These are phyloP conservation scores for Alternaria alternata DNA, from an alignment of 2,329 filamentous ascomycete species.

Conservation along the genomic window DNA sequence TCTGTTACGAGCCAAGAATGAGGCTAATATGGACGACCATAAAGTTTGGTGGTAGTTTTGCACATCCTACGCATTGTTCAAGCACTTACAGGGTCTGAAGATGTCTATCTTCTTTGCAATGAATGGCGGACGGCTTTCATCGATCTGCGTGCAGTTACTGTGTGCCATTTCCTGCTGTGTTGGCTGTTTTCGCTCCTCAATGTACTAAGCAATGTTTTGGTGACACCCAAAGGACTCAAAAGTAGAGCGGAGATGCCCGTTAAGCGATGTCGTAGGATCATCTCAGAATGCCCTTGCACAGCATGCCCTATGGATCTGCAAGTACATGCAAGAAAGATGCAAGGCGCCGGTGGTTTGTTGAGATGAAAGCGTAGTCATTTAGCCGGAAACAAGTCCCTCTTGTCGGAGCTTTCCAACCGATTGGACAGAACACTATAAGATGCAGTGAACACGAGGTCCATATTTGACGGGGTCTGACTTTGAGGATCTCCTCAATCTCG, in stretches of 20 bases:
- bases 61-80: background rate
- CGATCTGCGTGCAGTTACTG: background rate
- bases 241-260: background rate
- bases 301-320: conserved; percentile 2
- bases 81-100: background rate
- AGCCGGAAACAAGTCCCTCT: conserved; percentile 31
- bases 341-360: background rate
- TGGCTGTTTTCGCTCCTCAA: background rate
- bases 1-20: conserved; percentile 8
- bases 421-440: conserved; percentile 11
- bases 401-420: conserved; percentile 26
- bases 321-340: background rate
- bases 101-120: background rate
- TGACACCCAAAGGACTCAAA: background rate
- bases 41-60: background rate
- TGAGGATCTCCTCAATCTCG: conserved; percentile 17
- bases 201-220: background rate
- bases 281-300: background rate
- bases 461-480: conserved; percentile 20
- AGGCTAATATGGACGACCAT: conserved; percentile 13
- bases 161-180: background rate
- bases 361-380: conserved; percentile 23
- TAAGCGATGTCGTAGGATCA: background rate
- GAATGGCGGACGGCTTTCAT: background rate
- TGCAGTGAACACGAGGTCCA: conserved; percentile 14